phyloP scores from a whole-genome alignment of 2,329 filamentous ascomycete genomes.

The Hypoxylon sp. region DNA sequence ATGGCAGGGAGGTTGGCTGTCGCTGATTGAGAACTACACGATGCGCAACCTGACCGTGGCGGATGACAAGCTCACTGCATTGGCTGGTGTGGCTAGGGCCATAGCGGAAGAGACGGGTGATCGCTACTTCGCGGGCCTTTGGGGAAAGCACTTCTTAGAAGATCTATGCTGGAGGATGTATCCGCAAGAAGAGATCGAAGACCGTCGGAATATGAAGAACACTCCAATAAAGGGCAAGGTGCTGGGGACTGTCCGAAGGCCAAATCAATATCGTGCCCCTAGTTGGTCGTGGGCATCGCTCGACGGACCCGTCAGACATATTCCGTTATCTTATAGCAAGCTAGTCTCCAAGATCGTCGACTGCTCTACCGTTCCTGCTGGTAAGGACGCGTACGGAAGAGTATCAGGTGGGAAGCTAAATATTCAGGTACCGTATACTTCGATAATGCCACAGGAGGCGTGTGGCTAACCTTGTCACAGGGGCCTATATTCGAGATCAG shows the following conservation, averaged over 20 bases:
- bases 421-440: slow-evolving; percentile 24
- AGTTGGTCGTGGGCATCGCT: slow-evolving; percentile 33
- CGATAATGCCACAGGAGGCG: slow-evolving; percentile 17
- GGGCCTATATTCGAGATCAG: slow-evolving; percentile 27
- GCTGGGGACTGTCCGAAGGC: slow-evolving; percentile 17
- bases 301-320: slow-evolving; percentile 27
- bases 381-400: slow-evolving; percentile 25
- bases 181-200: slow-evolving; percentile 22
- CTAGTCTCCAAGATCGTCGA: slow-evolving; percentile 16
- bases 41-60: slow-evolving; percentile 20
- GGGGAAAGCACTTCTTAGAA: slow-evolving; percentile 29
- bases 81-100: slow-evolving; percentile 22
- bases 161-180: slow-evolving; percentile 30
- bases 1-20: slow-evolving; percentile 27
- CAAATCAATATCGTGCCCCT: slow-evolving; percentile 20
- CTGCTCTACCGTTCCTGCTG: slow-evolving; percentile 19
- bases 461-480: slow-evolving; percentile 17
- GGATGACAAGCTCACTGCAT: slow-evolving; percentile 26
- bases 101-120: slow-evolving; percentile 26
- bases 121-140: slow-evolving; percentile 22
- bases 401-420: slow-evolving; percentile 25
- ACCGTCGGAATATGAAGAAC: slow-evolving; percentile 19
- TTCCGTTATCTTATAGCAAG: slow-evolving; percentile 19
- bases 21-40: slow-evolving; percentile 26
- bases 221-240: slow-evolving; percentile 12